Percentiles rank a stretch among this genome's conserved stretches.
Evolutionary conservation across 2,329 filamentous ascomycete species (phyloP).

Genomic region (Apiospora koreana): DNA sequence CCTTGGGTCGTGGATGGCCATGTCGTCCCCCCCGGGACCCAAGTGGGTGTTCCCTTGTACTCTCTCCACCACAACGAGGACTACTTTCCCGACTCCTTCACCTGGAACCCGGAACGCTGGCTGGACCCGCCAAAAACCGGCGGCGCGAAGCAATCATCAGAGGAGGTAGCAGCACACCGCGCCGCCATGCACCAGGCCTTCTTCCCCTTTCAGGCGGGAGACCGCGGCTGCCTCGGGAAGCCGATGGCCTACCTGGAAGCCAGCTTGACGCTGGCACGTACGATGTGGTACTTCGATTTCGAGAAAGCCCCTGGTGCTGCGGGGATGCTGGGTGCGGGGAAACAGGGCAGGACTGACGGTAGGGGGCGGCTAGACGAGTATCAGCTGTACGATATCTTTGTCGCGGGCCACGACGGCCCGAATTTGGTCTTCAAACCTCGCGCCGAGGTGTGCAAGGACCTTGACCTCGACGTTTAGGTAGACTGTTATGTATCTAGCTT

Average conservation of each 20-base stretch:
- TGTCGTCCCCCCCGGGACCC: constrained; percentile 12
- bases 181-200: background rate
- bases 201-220: background rate
- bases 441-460: background rate
- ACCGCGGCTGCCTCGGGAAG: background rate
- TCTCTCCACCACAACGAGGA: constrained; percentile 42
- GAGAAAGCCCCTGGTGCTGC: background rate
- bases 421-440: background rate
- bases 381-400: background rate
- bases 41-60: constrained; percentile 42
- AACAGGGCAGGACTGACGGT: background rate
- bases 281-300: constrained; percentile 9
- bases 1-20: background rate
- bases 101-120: constrained; percentile 46
- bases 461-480: background rate
- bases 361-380: background rate
- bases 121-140: constrained; percentile 20
- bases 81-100: constrained; percentile 41
- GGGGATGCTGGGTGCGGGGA: background rate
- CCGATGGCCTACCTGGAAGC: background rate
- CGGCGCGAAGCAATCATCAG: no score
- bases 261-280: constrained; percentile 7
- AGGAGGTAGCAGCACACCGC: background rate
- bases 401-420: background rate
- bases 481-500: background rate